Evolutionary conservation across 2,329 filamentous ascomycete genomes (phyloP), one percentile per base, ranked within the genome.

Genomic region (Monosporascus sp.): DNA sequence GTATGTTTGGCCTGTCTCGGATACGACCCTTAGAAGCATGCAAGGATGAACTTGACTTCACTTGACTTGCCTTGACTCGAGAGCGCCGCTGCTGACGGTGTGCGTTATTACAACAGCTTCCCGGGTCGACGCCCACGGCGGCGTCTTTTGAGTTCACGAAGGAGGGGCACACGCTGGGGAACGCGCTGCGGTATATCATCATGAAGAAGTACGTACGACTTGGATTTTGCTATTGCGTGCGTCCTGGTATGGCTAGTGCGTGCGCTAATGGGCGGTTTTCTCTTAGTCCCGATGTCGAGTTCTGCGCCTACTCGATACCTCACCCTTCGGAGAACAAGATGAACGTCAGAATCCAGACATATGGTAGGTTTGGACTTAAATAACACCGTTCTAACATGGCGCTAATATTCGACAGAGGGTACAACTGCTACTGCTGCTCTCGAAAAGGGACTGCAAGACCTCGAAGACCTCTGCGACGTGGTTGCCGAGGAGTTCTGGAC

Each of bases 341-440:
- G 93, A 96, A 97, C 67, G 77, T 99, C 57, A 84, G 94, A 65
- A 97, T 99, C 57, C 94, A 99, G 73, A 99, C 93, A 60, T 97
- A 94, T 65, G 89, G 93, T 96, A 76, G 68, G 84, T 72, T 45
- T 49, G 27, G n/a, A 17, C 14, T 50, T 22, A 0, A 17, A 20
- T 20, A 22, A 25, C 20, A 15, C 36, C 22, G 22, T 7, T 20
- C 27, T 36, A 8, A 39, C 34, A 18, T 9, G 39, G 18, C 3
- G 18, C 11, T 14, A 9, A 22, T 48, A n/a, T 48, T 55, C 96
- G 90, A 90, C 62, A 84, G 84, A 44, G 17, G 42, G 42, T 11
- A 90, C 85, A 6, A 89, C 83, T 20, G 93, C 92, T 2, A 85
- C 90, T 37, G 86, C 93, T 60, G 94, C 92, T 2, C 76, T 99